Evolutionary conservation across 495 filamentous ascomycete genomes (phyloP).

Genomic region (Annulohypoxylon nitens): DNA sequence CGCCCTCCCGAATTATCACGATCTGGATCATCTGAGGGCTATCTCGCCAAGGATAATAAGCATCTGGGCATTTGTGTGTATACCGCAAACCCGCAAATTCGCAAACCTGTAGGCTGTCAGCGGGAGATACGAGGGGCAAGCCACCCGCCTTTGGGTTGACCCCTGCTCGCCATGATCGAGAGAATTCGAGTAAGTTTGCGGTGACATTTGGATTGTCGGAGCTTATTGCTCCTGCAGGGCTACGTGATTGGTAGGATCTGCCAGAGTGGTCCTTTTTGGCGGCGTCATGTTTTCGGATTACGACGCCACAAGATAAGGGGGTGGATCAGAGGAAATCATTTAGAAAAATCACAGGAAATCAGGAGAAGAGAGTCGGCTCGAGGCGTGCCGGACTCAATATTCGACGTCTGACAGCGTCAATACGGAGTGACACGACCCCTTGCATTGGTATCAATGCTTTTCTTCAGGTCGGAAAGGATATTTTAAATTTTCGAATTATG

Average conservation of each 20-base stretch:
- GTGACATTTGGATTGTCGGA: constrained; percentile 27
- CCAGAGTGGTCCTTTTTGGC: neutral
- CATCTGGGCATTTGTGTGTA: constrained; percentile 1
- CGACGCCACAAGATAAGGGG: constrained; percentile 29
- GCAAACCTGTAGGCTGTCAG: constrained; percentile 7
- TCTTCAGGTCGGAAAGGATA: constrained; percentile 20
- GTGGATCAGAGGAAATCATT: neutral
- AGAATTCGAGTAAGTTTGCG: constrained; percentile 13
- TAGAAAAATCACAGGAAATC: too few relatives aligned
- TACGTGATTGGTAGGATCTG: constrained; percentile 19
- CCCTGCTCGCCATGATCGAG: constrained; percentile 19
- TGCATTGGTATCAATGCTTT: constrained; percentile 22
- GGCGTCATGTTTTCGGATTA: constrained; percentile 17
- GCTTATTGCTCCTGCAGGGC: constrained; percentile 11
- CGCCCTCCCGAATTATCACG: neutral
- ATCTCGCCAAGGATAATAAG: constrained; percentile 30
- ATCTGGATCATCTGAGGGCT: constrained; percentile 15
- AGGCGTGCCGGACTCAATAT: constrained; percentile 5
- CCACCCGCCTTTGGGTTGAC: constrained; percentile 17
- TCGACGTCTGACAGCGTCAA: constrained; percentile 27
- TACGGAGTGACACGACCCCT: constrained; percentile 45
- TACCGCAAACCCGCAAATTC: constrained; percentile 11
- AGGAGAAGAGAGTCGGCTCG: constrained; percentile 25
- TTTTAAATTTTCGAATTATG: constrained; percentile 4
- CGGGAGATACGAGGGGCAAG: constrained; percentile 29